Evolutionary conservation across 768 basidiomycete genomes (phyloP).

Genomic region (Agrocybe pediades): DNA sequence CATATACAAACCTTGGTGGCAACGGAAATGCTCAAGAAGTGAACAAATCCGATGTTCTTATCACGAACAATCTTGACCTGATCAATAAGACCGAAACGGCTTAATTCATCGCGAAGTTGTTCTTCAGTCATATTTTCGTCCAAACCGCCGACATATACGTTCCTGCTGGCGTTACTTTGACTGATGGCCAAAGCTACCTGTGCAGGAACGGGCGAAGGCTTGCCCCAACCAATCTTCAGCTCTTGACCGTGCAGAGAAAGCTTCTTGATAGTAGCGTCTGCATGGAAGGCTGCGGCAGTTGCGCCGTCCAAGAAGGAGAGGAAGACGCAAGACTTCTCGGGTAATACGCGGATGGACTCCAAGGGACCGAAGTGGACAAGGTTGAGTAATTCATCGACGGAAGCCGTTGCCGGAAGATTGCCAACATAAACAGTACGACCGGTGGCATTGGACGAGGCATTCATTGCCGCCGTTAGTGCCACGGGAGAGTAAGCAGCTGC

Average conservation of each 20-base stretch:
- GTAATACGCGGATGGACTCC: conserved; percentile 91
- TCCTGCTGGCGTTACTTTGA: conserved; percentile 91
- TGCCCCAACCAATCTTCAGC: conserved; percentile 99
- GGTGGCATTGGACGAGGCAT: conserved; percentile 64
- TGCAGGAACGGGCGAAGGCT: conserved; percentile 85
- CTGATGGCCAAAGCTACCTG: conserved; percentile 87
- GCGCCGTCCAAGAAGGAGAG: conserved; percentile 94
- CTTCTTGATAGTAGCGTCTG: conserved; percentile 95
- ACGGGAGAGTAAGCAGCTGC: conserved; percentile 72
- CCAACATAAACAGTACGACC: conserved; percentile 97
- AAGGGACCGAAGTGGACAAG: conserved; percentile 98
- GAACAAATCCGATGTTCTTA: conserved; percentile 99
- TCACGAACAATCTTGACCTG: conserved; percentile 99
- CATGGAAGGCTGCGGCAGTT: conserved; percentile 95
- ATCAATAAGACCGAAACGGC: conserved; percentile 93
- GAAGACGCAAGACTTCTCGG: conserved; percentile 98
- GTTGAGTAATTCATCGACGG: conserved; percentile 96
- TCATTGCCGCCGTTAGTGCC: conserved; percentile 71
- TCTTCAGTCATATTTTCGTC: conserved; percentile 92
- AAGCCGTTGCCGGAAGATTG: conserved; percentile 92
- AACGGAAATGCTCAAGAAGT: conserved; percentile 92
- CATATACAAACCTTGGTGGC: conserved; percentile 81
- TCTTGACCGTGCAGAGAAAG: conserved; percentile 92
- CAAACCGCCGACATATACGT: conserved; percentile 94
- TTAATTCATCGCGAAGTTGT: conserved; percentile 87